Base-by-base conservation (phyloP, 1,139 yeast species). In the Yamadazyma triangularis region DNA sequence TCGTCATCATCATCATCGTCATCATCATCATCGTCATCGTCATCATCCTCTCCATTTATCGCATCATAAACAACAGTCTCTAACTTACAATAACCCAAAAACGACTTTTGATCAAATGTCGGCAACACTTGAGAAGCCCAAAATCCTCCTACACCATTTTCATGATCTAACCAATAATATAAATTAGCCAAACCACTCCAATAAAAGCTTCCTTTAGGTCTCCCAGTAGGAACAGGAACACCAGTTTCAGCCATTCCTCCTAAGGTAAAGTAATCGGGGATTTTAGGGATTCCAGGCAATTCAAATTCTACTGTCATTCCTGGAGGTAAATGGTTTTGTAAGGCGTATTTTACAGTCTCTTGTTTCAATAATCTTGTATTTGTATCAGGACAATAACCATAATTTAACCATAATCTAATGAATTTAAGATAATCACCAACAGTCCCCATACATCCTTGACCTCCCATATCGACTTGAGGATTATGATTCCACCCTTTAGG, bases 181-280 rank as follows among this genome's bases (percentile, higher is more conserved):
- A 67, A 50, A 40, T 68, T 70, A 15, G 69, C 70, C 33, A 69
- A 48, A 0, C 76, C 76, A 24, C 61, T 52, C 77, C 77, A 71
- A 41, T 59, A 62, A 13, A 62, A 40, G 4, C 66, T 42, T 0
- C 67, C 65, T 10, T 44, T 41, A 1, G 70, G 64, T 36, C 75
- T 50, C 2, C 77, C 77, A 1, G 67, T 56, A 1, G 60, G 54
- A 14, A 58, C 39, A 3, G 41, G 40, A 27, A 53, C 53, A 24
- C 38, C 46, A 10, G 93, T 84, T 51, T 85, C 86, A 15, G 79
- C 78, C 56, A 82, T 82, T 15, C 83, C 83, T 51, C 79, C 77
- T 49, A 91, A 65, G 39, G 81, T 77, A 53, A 77, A 89, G 2
- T 96, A 96, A 42, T 80, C 82, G 15, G 91, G 91, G 26, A 79